Base-by-base conservation (phyloP, 306 rosid genomes). In the Cucurbita argyrosperma region DNA sequence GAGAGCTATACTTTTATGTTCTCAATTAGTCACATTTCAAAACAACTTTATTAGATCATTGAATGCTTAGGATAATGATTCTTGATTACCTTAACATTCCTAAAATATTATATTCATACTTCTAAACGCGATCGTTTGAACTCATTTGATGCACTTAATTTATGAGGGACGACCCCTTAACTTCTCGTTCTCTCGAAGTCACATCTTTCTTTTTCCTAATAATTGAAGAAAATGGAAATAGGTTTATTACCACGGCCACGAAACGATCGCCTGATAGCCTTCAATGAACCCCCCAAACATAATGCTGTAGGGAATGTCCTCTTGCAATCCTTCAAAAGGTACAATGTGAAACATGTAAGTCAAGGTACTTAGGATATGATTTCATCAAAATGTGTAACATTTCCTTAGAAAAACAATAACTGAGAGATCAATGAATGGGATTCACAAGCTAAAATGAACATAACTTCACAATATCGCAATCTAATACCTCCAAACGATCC, bases 231-330 rank as follows among this genome's bases (percentile, higher is more conserved):
- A 52, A 10, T 52, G 35, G 16, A 52, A 35, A 50, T 4, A 11
- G 69, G 61, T 7, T 75, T 52, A 84, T 69, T 77, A 91, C 96
- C 92, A 42, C 81, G 92, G 74, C 83, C 77, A 54, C 38, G 71
- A 55, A 89, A 84, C 56, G 83, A 78, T 66, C 88, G 83, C 66
- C 85, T 85, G 81, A 93, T 60, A 9, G 97, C 79, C 80, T 83
- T 89, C 74, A 90, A 55, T 2, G 96, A 85, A 72, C 97, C 98
- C 35, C 98, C 98, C 72, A 89, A 80, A 80, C 97, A 93, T 75
- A 93, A 87, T 23, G 98, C 96, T 11, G 88, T 77, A 1, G 97
- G 96, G 79, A 93, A 93, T 75, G 87, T 77, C 84, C 85, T 93
- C 79, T 85, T 93, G 73, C 97, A 90, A 76, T 93, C 98, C 94